Evolutionary conservation across 2,329 filamentous ascomycete species (phyloP).

Genomic region (Salinomyces thailandicus): DNA sequence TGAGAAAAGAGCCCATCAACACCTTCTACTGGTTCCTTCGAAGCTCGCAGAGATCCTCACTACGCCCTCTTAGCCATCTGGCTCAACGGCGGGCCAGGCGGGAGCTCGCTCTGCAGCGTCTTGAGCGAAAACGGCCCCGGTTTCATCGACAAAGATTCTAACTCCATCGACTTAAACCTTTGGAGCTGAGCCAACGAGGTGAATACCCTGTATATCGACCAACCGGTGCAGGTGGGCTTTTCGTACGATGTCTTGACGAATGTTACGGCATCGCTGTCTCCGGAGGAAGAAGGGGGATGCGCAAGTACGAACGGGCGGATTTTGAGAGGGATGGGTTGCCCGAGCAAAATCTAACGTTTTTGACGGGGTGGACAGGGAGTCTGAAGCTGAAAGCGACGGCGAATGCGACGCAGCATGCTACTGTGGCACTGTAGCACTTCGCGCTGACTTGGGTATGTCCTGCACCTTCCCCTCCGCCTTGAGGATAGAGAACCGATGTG

Average conservation of each 20-base stretch:
- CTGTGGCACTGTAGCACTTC: constrained; percentile 50
- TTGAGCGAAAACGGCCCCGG: constrained; percentile 2
- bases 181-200: constrained; percentile 50
- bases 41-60: constrained; percentile 44
- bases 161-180: constrained; percentile 38
- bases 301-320: constrained; percentile 12
- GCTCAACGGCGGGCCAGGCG: constrained; percentile 51
- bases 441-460: constrained; percentile 47
- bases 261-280: constrained; percentile 3
- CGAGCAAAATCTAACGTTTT: constrained; percentile 21
- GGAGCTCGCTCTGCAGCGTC: constrained; percentile 42
- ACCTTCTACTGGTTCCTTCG: constrained; percentile 57
- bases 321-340: constrained; percentile 29
- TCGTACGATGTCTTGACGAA: constrained; percentile 11
- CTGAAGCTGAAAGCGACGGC: constrained; percentile 28
- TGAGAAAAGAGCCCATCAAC: constrained; percentile 42
- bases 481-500: too few species aligned
- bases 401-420: constrained; percentile 23
- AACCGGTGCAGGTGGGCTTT: constrained; percentile 13
- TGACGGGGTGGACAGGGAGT: constrained; percentile 50
- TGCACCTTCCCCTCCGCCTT: too few species aligned
- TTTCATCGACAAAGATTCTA: constrained; percentile 9
- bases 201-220: constrained; percentile 27
- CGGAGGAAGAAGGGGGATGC: background rate
- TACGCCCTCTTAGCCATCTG: constrained; percentile 50